Percentiles rank a stretch among this genome's conserved stretches.
Evolutionary conservation across 2,329 filamentous ascomycete species (phyloP).

Genomic region (Graphilbum sp.): DNA sequence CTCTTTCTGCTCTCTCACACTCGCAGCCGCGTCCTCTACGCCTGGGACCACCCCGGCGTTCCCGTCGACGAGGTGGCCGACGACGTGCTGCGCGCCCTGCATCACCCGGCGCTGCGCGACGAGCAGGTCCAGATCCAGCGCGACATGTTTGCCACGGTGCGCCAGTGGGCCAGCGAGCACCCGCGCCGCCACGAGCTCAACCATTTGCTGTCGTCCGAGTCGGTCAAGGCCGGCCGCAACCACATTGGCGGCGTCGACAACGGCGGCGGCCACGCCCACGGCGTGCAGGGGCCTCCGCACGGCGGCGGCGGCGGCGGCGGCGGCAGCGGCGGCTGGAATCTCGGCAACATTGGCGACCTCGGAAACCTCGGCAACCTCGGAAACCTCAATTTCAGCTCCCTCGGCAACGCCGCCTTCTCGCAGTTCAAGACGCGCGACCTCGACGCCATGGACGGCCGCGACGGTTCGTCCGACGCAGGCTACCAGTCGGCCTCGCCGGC

Average conservation of each 20-base stretch:
- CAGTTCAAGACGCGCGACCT: conserved; percentile 44
- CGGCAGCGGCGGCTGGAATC: conserved; percentile 16
- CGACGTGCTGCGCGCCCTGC: conserved; percentile 70
- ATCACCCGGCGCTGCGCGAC: conserved; percentile 74
- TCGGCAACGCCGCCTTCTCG: conserved; percentile 41
- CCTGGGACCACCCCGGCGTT: conserved; percentile 78
- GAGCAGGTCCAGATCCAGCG: conserved; percentile 63
- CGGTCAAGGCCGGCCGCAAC: conserved; percentile 70
- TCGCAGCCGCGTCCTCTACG: conserved; percentile 59
- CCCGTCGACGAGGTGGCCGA: conserved; percentile 69
- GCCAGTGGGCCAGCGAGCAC: conserved; percentile 60
- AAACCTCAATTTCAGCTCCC: conserved; percentile 12
- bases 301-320: conserved; percentile 11
- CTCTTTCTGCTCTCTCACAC: neutral
- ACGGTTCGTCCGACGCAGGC: conserved; percentile 14
- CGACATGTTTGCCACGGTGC: conserved; percentile 77
- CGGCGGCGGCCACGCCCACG: conserved; percentile 15
- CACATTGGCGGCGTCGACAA: conserved; percentile 31
- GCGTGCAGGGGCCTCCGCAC: too few relatives aligned
- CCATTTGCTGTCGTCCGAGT: conserved; percentile 62
- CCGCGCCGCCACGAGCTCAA: conserved; percentile 54
- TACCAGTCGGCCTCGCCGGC: conserved; percentile 21
- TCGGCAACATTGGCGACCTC: conserved; percentile 33
- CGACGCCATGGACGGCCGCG: conserved; percentile 33
- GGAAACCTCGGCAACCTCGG: conserved; percentile 32